These are phyloP conservation scores for Actinomortierella wolfii DNA, from an alignment of 371 early-diverging fungal genomes.

Conservation along the genomic window DNA sequence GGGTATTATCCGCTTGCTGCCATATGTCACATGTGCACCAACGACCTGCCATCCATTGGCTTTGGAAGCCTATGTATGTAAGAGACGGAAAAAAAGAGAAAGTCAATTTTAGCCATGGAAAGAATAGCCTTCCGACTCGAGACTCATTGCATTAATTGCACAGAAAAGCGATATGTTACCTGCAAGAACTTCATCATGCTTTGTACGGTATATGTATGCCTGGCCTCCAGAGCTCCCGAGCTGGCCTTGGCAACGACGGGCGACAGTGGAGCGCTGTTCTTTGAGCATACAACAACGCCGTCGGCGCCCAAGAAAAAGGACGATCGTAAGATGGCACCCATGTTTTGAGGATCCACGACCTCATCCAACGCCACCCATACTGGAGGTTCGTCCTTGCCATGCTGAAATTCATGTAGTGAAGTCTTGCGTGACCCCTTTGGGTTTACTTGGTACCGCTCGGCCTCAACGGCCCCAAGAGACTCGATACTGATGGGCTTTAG, in stretches of 20 bases:
- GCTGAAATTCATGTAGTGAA: conserved; percentile 8
- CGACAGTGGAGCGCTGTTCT: conserved; percentile 51
- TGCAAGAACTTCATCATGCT: conserved; percentile 51
- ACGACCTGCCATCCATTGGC: conserved; percentile 61
- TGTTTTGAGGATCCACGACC: conserved; percentile 65
- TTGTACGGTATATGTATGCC: conserved; percentile 47
- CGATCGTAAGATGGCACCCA: conserved; percentile 68
- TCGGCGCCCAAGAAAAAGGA: conserved; percentile 63
- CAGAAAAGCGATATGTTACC: conserved; percentile 16
- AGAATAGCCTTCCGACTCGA: neutral
- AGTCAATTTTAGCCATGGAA: neutral
- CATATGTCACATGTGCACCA: conserved; percentile 49
- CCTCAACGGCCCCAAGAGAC: neutral
- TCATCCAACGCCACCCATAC: conserved; percentile 58
- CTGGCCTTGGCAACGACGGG: conserved; percentile 63
- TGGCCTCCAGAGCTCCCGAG: conserved; percentile 62
- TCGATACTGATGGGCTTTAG: neutral
- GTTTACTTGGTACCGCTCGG: neutral
- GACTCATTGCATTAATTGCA: neutral
- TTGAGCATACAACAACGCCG: conserved; percentile 53
- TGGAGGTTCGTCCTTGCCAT: conserved; percentile 34
- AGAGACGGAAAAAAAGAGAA: neutral
- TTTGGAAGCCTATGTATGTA: conserved; percentile 20
- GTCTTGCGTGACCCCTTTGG: too few relatives aligned
- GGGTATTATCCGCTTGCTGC: conserved; percentile 30